Conservation (phyloP, 768 basidiomycete species). For the Podaxis pistillaris region DNA sequence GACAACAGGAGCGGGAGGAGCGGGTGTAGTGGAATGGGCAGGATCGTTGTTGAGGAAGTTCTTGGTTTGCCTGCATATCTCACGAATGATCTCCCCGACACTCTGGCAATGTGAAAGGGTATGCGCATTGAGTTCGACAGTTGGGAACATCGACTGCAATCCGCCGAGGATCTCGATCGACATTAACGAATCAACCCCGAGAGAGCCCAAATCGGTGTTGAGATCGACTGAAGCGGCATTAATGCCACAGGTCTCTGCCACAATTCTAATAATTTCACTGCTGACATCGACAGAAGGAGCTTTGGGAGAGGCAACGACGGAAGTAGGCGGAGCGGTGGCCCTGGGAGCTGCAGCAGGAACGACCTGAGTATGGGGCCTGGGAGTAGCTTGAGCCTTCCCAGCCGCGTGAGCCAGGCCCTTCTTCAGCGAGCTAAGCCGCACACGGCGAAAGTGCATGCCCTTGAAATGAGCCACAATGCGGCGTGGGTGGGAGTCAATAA, state of each 20-base stretch:
- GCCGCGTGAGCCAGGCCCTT: slow-evolving; percentile 39
- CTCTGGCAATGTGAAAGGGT: slow-evolving; percentile 34
- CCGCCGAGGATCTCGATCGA: slow-evolving; percentile 52
- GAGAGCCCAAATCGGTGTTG: slow-evolving; percentile 42
- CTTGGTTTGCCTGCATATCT: slow-evolving; percentile 23
- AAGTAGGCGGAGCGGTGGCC: not conserved
- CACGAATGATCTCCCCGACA: slow-evolving; percentile 33
- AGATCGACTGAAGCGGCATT: slow-evolving; percentile 31
- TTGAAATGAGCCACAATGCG: slow-evolving; percentile 55
- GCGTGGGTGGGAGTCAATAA: slow-evolving; percentile 47
- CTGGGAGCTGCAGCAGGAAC: not conserved
- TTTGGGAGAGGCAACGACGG: not conserved
- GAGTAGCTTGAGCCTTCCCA: slow-evolving; percentile 12
- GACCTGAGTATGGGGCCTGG: not conserved
- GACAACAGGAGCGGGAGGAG: not conserved
- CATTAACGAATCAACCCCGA: slow-evolving; percentile 67
- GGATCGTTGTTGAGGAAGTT: not conserved
- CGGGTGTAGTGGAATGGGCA: not conserved
- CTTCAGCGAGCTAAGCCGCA: slow-evolving; percentile 49
- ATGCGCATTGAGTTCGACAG: slow-evolving; percentile 26
- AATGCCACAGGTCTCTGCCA: slow-evolving; percentile 42
- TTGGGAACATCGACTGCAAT: slow-evolving; percentile 35
- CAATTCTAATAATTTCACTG: slow-evolving; percentile 30
- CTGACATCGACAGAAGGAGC: slow-evolving; percentile 20
- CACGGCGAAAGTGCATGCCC: slow-evolving; percentile 56